Evolutionary conservation across 1,284 basidiomycete genomes (phyloP), one percentile per base, ranked within the genome.

Genomic region (Ustilago lituana): DNA sequence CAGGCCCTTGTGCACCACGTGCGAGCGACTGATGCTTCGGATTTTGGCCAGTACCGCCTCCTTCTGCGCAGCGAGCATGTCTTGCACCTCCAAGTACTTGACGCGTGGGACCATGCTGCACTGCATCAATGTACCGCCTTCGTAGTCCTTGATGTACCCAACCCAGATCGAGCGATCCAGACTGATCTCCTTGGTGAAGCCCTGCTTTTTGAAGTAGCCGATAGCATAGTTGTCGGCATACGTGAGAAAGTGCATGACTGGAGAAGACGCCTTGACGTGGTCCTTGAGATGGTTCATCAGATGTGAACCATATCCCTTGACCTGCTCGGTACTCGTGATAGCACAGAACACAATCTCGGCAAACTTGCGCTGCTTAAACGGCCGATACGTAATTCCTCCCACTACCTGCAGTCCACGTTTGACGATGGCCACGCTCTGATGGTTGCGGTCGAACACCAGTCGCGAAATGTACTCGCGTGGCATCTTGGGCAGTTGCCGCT

Each of bases 91-190:
- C 64, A 96, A 86, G 78, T 98, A 98, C 79, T 93, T 89, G 67
- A 98, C 89, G 76, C 92, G 91, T 22, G 88, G 89, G 19, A 98
- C 84, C 91, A 98, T 91, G 4, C 90, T 91, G 80, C 96, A 98
- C 84, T 87, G 94, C 95, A 98, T 98, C 84, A 98, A 92, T 40
- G 96, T 99, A n/a, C 94, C 95, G 43, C 96, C 96, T 82, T 99
- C 96, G 83, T 99, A 99, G 82, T 99, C 96, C 83, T 98, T 99
- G 88, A 99, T 98, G 83, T 99, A 98, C 1, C 95, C 96, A 1
- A 95, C 94, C 96, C 96, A 99, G 4, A 91, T 86, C 2, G 92
- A 89, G 35, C 94, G 88, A 58, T 91, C 90, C 17, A 96, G 87
- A 0, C 90, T 91, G 72, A 99, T 96, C 70, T 98, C 94, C 83